A percentile compares a stretch with the other conserved stretches of the same genome.
Conservation (phyloP, 2,329 filamentous ascomycete species). For the Neonectria neomacrospora region DNA sequence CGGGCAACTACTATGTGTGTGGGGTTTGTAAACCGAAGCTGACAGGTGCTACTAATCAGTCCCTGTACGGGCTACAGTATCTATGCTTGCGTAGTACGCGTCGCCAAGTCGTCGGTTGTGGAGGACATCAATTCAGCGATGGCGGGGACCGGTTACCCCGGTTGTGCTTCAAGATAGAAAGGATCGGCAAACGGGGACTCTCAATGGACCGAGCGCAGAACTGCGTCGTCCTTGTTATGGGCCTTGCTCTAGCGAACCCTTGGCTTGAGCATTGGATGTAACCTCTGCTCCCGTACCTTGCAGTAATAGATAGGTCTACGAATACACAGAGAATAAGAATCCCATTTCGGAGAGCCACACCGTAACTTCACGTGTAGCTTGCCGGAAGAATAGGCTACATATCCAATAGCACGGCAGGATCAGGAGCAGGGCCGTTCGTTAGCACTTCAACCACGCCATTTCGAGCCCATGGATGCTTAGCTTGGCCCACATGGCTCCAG, state of each 20-base stretch:
- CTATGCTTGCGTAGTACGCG: no score
- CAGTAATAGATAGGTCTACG: no score
- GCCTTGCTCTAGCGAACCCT: slow-evolving; percentile 1
- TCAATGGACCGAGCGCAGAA: slow-evolving; percentile 2
- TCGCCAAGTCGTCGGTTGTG: neutral
- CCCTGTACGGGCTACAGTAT: no score
- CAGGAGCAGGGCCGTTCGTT: neutral
- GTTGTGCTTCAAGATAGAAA: neutral
- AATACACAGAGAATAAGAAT: neutral
- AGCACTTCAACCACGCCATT: neutral
- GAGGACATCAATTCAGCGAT: neutral
- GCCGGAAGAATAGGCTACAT: neutral
- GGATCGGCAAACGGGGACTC: neutral
- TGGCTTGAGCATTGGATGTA: neutral
- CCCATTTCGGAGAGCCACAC: neutral
- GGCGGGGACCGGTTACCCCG: neutral
- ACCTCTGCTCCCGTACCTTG: no score
- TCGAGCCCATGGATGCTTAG: neutral
- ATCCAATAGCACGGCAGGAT: neutral
- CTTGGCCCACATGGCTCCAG: slow-evolving; percentile 14
- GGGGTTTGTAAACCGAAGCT: neutral
- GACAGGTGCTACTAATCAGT: neutral
- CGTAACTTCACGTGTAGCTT: neutral
- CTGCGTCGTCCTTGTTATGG: slow-evolving; percentile 1
- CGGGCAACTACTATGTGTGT: neutral